phyloP scores from a whole-genome alignment of 2,329 filamentous ascomycete species.

The Ophiostoma sp. region DNA sequence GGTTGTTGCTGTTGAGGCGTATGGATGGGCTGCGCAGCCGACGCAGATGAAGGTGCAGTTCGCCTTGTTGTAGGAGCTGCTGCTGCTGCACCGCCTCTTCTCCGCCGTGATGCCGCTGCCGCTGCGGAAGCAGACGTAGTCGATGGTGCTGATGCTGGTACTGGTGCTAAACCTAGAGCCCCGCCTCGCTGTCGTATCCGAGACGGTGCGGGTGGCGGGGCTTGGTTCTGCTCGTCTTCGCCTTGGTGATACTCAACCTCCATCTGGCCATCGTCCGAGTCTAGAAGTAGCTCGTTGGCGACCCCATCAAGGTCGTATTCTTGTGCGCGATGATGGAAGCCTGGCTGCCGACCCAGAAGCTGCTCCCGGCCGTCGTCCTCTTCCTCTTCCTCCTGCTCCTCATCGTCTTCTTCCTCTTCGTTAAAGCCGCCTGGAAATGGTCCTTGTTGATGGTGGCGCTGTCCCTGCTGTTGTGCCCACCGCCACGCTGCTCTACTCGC shows the following conservation, averaged over 20 bases:
- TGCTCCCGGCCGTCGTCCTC: not conserved
- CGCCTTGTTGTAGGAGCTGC: not conserved
- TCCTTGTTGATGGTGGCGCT: conserved; percentile 21
- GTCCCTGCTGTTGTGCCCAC: conserved; percentile 21
- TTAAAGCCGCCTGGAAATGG: conserved; percentile 21
- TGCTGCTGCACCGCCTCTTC: conserved; percentile 5
- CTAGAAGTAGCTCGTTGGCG: conserved; percentile 11
- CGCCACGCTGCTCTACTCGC: conserved; percentile 20
- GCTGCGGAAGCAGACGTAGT: not conserved
- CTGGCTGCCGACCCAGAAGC: not conserved
- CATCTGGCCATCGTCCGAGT: conserved; percentile 24
- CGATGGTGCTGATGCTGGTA: not conserved
- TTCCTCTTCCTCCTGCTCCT: conserved; percentile 15
- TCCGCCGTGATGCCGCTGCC: not conserved
- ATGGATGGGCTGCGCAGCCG: not conserved
- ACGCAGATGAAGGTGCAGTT: not conserved
- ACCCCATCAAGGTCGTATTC: not conserved
- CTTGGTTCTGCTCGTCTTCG: conserved; percentile 11
- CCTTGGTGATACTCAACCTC: conserved; percentile 23
- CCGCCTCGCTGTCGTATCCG: conserved; percentile 9
- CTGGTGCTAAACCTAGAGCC: not conserved
- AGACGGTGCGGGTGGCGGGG: not conserved
- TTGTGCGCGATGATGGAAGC: not conserved
- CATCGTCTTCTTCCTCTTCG: conserved; percentile 26
- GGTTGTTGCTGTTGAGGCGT: conserved; percentile 20